Evolutionary conservation across 2,329 filamentous ascomycete genomes (phyloP).

Genomic region (Aspergillus sp.): DNA sequence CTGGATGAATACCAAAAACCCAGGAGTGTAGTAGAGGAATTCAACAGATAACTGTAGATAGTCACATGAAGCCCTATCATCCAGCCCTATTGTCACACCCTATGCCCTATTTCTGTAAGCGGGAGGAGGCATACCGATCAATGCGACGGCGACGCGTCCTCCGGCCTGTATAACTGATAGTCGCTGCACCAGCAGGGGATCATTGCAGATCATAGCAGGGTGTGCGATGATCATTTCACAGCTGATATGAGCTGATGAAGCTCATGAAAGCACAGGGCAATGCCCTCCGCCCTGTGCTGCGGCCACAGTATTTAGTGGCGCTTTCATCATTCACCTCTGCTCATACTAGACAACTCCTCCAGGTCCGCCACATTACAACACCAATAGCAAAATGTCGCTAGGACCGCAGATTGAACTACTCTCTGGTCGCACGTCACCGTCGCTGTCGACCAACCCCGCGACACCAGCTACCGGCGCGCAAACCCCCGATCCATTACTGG

Average conservation of each 20-base stretch:
- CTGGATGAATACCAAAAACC: slow-evolving; percentile 16
- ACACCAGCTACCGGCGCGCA: slow-evolving; percentile 23
- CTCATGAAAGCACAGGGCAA: neutral
- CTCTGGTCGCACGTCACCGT: neutral
- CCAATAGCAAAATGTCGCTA: neutral
- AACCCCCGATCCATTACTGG: slow-evolving; percentile 22
- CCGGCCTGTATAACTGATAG: neutral
- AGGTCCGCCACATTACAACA: neutral
- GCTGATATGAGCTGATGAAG: neutral
- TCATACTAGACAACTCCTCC: too few species aligned
- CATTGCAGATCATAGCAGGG: too few species aligned
- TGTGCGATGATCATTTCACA: neutral
- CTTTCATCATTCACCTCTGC: neutral
- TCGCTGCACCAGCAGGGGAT: too few species aligned
- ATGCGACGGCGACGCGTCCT: slow-evolving; percentile 4
- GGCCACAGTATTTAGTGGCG: neutral
- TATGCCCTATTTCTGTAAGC: neutral
- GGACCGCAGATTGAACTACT: neutral
- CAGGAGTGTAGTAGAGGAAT: slow-evolving; percentile 9
- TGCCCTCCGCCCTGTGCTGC: neutral
- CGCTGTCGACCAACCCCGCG: neutral
- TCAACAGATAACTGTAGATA: slow-evolving; percentile 3
- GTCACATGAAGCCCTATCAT: neutral
- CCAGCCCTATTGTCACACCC: neutral
- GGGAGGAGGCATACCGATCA: too few species aligned